phyloP scores from a whole-genome alignment of 129 eudicot genomes.

The Helianthus annuus region HanXRQr2.0-SUNRISE NC_035437.2:175656910-175657409 shows the following conservation, averaged over 20 bases:
- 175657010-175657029: constrained; percentile 1
- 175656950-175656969: neutral
- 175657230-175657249: constrained; percentile 82
- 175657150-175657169: constrained; percentile 39
- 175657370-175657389: constrained; percentile 69
- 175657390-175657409: constrained; percentile 68
- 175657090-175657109: no score
- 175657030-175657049: constrained; percentile 11
- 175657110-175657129: no score
- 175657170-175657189: constrained; percentile 63
- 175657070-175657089: neutral
- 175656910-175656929: neutral
- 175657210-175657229: constrained; percentile 43
- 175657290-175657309: constrained; percentile 59
- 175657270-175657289: constrained; percentile 88
- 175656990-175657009: neutral
- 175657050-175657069: neutral
- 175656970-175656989: neutral
- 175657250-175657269: constrained; percentile 91
- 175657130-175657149: neutral
- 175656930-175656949: no score
- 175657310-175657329: constrained; percentile 79
- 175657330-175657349: constrained; percentile 78
- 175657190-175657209: constrained; percentile 73
- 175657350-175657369: constrained; percentile 89